Base-by-base conservation (phyloP, 805 yeast genomes). In the Zygotorulaspora florentina region DNA sequence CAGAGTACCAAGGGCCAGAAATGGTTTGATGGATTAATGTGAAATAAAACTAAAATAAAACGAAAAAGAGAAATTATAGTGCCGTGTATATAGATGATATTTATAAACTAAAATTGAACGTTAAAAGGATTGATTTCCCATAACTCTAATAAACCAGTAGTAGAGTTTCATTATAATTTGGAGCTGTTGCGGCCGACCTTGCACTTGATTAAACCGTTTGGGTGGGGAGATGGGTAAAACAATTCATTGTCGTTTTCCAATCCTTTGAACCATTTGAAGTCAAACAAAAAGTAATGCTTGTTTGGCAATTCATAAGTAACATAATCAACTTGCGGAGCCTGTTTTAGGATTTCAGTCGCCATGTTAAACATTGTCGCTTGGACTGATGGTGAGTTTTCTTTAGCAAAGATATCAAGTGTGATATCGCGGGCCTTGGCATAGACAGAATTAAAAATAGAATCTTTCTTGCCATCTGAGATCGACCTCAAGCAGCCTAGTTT, bases 321-420 rank as follows among this genome's bases (percentile, higher is more conserved):
- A 36, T 73, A 73, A 51, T 72, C 76, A 45, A 90, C 73, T 48
- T 72, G 72, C 2, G 81, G 73, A 45, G 79, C 83, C 42, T 58
- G 61, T 40, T 70, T 72, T 62, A 90, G 75, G 53, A 90, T 87
- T 52, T 78, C 80, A 53, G 80, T 75, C 33, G 86, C 76, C 93
- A 90, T 90, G 75, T 88, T 86, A 75, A 79, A 90, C 96, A 90
- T 91, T 48, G 96, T 90, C 38, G 96, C 96, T 72, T 90, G 97
- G 39, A 90, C 97, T 20, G 95, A 85, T n/a, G 96, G 80, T 8
- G 96, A 87, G 67, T 87, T 80, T 68, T 90, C 96, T 41, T 76
- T 66, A 13, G 96, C 96, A 67, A 90, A 90, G 48, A 75, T 74
- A 44, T 80, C 83, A 58, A 89, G 74, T 1, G 96, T 88, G 58